A percentile compares a stretch with the other conserved stretches of the same genome.
phyloP scores from a whole-genome alignment of 192 early-diverging fungal species.

The Haplosporangium gracile region DNA sequence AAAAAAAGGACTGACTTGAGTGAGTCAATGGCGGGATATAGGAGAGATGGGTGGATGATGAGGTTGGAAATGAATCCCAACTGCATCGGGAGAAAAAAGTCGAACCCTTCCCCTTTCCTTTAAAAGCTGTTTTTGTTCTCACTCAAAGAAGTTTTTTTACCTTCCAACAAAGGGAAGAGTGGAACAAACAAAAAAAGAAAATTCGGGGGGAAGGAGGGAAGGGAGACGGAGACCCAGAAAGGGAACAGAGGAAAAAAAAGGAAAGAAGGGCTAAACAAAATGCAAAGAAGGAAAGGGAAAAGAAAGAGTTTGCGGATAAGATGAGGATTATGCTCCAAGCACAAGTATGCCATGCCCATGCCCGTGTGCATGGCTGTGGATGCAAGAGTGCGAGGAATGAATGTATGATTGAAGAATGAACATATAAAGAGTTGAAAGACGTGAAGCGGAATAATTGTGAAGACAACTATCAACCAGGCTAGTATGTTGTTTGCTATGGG shows the following conservation, averaged over 20 bases:
- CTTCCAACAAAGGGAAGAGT: not conserved
- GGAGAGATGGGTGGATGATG: not conserved
- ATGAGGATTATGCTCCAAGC: not conserved
- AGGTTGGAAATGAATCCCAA: not conserved
- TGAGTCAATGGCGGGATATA: not conserved
- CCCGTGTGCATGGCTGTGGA: not conserved
- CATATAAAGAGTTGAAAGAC: no score
- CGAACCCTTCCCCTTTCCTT: not conserved
- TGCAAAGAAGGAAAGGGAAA: not conserved
- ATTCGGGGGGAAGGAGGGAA: not conserved
- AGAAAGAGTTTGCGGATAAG: not conserved
- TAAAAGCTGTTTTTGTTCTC: not conserved
- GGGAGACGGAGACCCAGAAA: not conserved
- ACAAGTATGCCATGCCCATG: not conserved
- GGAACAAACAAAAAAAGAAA: not conserved
- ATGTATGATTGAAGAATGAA: no score
- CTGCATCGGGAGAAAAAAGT: not conserved
- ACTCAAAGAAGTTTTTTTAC: not conserved
- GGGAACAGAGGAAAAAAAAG: not conserved
- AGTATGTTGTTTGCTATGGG: not conserved
- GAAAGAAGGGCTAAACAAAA: not conserved
- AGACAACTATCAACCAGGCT: no score
- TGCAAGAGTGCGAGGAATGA: no score
- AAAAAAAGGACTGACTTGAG: not conserved
- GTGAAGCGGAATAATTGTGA: no score